Evolutionary conservation across 352 stramenopile species (phyloP), one percentile per base, ranked within the genome.

Genomic region (Pythium periplocum): DNA sequence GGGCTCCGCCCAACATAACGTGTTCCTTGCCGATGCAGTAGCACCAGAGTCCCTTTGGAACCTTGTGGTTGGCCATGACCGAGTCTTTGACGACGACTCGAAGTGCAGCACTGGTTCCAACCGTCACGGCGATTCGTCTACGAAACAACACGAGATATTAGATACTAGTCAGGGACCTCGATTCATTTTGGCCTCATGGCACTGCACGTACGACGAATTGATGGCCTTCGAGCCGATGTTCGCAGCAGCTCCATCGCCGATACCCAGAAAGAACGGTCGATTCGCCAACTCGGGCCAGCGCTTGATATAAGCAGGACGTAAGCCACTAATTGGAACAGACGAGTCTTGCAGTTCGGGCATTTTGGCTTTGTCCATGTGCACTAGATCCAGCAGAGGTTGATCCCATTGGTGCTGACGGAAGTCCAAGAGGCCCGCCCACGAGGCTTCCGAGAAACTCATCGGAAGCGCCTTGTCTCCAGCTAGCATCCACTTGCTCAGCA

Each of bases 181-280:
- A 26, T 26, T 26, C 17, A 26, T 26, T 26, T 26, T 26, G 17
- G 17, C 17, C 17, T 26, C 17, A 26, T 50, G 39, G 12, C 11
- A 33, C n/a, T 8, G 34, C 53, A 72, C 73, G 36, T 73, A 91
- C 77, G 75, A 76, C 34, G 68, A 51, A 57, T 87, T 68, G 46
- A 83, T 78, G 49, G 91, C 98, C 69, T 98, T 98, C 57, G 88
- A 97, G 34, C 95, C 95, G 55, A 98, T 77, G 64, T 98, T 98
- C 31, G 93, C 95, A 10, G 90, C 94, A 38, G 92, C 93, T 31
- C 95, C 95, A 54, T 98, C 95, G 8, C 80, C 93, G 31, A 98
- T 77, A 38, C 93, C 93, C 4, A 97, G 62, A 48, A 92, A 97
- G 77, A 85, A 98, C 30, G 69, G 72, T 43, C 78, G 73, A 48